Percentiles rank a stretch among this genome's conserved stretches.
Evolutionary conservation across 768 basidiomycete species (phyloP).

Genomic region (Pisolithus sp.): DNA sequence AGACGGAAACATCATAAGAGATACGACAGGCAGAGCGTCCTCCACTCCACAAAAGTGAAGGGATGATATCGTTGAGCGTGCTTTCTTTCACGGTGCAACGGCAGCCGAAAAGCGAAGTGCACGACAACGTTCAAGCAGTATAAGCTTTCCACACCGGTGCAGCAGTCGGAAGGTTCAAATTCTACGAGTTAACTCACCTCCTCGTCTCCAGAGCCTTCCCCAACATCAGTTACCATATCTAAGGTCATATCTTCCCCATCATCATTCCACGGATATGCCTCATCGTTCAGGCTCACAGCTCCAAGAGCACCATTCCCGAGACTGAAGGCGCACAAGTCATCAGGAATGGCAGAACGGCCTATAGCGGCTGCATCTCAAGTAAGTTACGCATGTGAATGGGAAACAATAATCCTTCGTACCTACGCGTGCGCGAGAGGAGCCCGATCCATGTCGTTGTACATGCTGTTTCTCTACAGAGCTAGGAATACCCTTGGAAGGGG

Average conservation of each 20-base stretch:
- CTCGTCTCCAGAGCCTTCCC: constrained; percentile 64
- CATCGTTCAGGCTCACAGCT: constrained; percentile 14
- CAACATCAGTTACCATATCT: constrained; percentile 58
- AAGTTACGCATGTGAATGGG: constrained; percentile 15
- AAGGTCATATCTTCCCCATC: constrained; percentile 60
- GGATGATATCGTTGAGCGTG: too few relatives aligned
- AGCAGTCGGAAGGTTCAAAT: not conserved
- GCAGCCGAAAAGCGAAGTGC: not conserved
- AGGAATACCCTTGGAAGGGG: constrained; percentile 14
- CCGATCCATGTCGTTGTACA: constrained; percentile 14
- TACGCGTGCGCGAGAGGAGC: constrained; percentile 13
- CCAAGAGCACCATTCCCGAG: constrained; percentile 19
- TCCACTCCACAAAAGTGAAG: too few relatives aligned
- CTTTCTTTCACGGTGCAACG: not conserved
- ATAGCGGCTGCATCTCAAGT: constrained; percentile 6
- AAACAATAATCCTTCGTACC: constrained; percentile 10
- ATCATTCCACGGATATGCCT: constrained; percentile 23
- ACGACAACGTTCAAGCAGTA: not conserved
- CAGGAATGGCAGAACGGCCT: constrained; percentile 14
- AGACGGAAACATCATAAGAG: not conserved
- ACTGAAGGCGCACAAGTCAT: constrained; percentile 15
- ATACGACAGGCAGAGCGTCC: too few relatives aligned
- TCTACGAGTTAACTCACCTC: constrained; percentile 39
- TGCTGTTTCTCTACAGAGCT: constrained; percentile 12
- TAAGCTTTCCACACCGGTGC: not conserved